Base-by-base conservation (phyloP, 1,139 yeast genomes). In the Yamadazyma spencermartinsiae region DNA sequence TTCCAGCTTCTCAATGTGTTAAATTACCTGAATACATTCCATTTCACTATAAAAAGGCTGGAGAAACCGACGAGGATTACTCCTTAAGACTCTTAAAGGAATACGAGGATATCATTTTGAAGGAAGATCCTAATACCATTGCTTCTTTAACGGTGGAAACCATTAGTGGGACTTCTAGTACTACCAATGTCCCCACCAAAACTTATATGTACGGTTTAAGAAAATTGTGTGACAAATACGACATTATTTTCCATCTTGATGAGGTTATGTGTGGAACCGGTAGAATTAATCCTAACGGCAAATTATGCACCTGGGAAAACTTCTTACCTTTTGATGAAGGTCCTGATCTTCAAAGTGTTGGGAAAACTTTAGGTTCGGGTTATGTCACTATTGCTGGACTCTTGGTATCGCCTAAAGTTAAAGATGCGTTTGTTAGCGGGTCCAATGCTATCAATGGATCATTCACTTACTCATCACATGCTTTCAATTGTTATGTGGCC, bases 251-350 rank as follows among this genome's bases (percentile, higher is more conserved):
- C 56, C 69, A 75, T 62, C 61, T 78, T 42, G 85, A 80, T 54
- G 85, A 80, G 59, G 82, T 79, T 34, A 79, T 79, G 84, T 79
- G 83, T 56, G 85, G 85, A 37, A 68, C 80, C 38, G 84, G 83
- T 34, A 68, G 85, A 42, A 49, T 55, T 30, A 51, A 49, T 34
- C 60, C 64, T 19, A 59, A 63, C 52, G 63, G 63, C 11, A 54
- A 58, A 3, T 44, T 68, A 61, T 53, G 76, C 66, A 61, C 79
- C 71, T 48, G 79, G 80, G 80, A 76, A 44, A 55, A 59, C 43
- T 52, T 48, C 40, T 76, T 64, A 60, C 66, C 69, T 16, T 50
- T 57, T 4, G 72, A 65, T 34, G 66, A 65, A 41, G 81, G 76
- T 20, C 86, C 85, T 39, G 85, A 80, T 55, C 60, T 80, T 42